Conservation (phyloP, 1,284 basidiomycete species). For the Marasmius oreades region DNA sequence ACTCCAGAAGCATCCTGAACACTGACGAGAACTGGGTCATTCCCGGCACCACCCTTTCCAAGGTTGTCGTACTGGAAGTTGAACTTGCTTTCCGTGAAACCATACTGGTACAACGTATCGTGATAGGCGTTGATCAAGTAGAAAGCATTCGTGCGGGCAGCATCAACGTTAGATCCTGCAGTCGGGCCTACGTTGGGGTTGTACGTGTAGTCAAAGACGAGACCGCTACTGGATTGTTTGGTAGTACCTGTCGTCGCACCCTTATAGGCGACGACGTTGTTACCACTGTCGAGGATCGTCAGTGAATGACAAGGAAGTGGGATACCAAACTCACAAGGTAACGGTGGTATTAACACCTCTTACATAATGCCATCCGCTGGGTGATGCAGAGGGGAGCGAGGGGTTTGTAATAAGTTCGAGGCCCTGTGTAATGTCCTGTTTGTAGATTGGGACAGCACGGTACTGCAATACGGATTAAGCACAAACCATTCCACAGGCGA, state of each 20-base stretch:
- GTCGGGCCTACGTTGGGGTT: constrained; percentile 20
- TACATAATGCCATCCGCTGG: constrained; percentile 18
- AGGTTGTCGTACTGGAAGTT: constrained; percentile 2
- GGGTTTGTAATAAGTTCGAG: constrained; percentile 32
- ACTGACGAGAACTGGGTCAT: constrained; percentile 40
- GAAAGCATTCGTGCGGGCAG: not conserved
- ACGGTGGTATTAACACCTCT: too few species aligned
- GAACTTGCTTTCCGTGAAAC: constrained; percentile 1
- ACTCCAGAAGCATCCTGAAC: constrained; percentile 34
- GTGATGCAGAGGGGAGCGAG: constrained; percentile 24
- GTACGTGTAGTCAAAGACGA: constrained; percentile 1
- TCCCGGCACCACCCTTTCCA: constrained; percentile 4
- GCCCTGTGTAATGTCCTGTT: constrained; percentile 28
- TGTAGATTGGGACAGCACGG: constrained; percentile 31
- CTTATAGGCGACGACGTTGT: constrained; percentile 30
- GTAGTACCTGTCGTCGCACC: constrained; percentile 25
- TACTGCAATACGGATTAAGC: constrained; percentile 21
- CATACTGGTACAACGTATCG: not conserved
- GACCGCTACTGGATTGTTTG: not conserved
- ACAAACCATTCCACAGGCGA: not conserved
- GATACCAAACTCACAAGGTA: constrained; percentile 14
- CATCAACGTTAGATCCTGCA: constrained; percentile 5
- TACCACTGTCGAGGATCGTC: constrained; percentile 21
- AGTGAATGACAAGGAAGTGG: not conserved
- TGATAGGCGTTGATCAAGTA: not conserved